Percentiles rank a stretch among this genome's conserved stretches.
phyloP scores from a whole-genome alignment of 2,329 filamentous ascomycete species.

The Colletotrichum musicola region DNA sequence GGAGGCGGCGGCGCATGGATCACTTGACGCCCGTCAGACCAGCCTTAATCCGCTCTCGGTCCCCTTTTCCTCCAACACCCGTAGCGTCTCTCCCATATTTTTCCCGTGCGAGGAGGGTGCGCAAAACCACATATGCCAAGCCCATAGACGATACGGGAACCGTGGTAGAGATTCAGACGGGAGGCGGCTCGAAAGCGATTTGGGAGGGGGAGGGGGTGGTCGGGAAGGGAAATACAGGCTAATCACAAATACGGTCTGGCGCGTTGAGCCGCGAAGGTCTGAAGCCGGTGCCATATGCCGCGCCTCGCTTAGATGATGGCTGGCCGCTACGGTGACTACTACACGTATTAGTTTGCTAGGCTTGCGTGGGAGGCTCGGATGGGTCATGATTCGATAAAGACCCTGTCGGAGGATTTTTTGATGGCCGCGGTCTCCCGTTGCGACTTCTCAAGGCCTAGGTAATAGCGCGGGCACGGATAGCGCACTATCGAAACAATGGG shows the following conservation, averaged over 20 bases:
- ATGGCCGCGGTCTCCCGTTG: neutral
- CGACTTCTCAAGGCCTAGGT: neutral
- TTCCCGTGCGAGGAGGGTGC: too few relatives aligned
- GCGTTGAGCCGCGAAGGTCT: too few relatives aligned
- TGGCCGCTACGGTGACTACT: too few relatives aligned
- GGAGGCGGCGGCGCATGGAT: neutral
- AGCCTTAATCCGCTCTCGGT: conserved; percentile 10
- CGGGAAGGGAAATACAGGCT: conserved; percentile 6
- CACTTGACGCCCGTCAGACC: conserved; percentile 1
- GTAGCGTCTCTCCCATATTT: neutral
- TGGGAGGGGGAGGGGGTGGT: too few relatives aligned
- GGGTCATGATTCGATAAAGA: neutral
- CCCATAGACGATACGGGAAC: neutral
- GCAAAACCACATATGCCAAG: neutral
- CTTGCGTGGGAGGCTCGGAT: neutral
- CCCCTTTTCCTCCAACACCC: conserved; percentile 1
- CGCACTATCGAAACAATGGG: conserved; percentile 31
- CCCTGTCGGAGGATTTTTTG: conserved; percentile 28
- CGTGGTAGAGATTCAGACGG: neutral
- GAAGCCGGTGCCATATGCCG: conserved; percentile 13
- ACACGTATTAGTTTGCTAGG: too few relatives aligned
- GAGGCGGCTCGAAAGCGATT: neutral
- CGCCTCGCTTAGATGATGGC: conserved; percentile 1
- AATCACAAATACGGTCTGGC: neutral
- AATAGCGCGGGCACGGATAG: conserved; percentile 20